These are phyloP conservation scores for Microbotryum saponariae DNA, from an alignment of 1,284 basidiomycete species.

Conservation along the genomic window DNA sequence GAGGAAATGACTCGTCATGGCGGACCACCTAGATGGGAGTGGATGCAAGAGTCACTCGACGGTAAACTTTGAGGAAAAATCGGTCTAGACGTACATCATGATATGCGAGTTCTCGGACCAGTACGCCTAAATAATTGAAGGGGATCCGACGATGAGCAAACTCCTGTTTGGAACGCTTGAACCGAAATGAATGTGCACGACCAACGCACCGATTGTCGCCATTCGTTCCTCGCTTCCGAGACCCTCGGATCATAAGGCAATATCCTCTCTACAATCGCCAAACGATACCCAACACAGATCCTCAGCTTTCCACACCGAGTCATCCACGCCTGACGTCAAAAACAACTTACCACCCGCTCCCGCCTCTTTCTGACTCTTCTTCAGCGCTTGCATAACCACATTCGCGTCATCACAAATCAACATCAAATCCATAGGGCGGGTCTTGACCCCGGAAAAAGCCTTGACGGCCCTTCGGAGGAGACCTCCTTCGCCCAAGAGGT, in stretches of 20 bases:
- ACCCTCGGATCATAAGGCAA: conserved; percentile 26
- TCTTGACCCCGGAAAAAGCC: conserved; percentile 15
- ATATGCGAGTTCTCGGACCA: conserved; percentile 3
- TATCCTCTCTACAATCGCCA: conserved; percentile 17
- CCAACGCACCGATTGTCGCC: conserved; percentile 8
- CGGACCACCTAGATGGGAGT: conserved; percentile 9
- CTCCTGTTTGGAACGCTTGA: too few species aligned
- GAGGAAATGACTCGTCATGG: conserved; percentile 29
- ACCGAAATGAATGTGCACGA: too few species aligned
- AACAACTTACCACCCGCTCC: conserved; percentile 3
- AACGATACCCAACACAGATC: background rate
- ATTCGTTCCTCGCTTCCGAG: conserved; percentile 22
- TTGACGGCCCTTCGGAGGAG: conserved; percentile 21
- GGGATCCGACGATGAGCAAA: too few species aligned
- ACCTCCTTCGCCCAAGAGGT: conserved; percentile 17
- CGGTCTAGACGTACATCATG: too few species aligned
- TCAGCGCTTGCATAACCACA: conserved; percentile 18
- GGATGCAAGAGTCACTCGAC: too few species aligned
- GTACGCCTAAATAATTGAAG: background rate
- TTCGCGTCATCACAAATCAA: conserved; percentile 25
- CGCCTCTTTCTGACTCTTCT: conserved; percentile 9
- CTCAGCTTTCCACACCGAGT: background rate
- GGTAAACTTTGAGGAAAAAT: too few species aligned
- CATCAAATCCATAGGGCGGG: conserved; percentile 15
- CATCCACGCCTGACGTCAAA: background rate